Evolutionary conservation across 257 asterid genomes (phyloP).

Genomic region (Eucommia ulmoides): DNA sequence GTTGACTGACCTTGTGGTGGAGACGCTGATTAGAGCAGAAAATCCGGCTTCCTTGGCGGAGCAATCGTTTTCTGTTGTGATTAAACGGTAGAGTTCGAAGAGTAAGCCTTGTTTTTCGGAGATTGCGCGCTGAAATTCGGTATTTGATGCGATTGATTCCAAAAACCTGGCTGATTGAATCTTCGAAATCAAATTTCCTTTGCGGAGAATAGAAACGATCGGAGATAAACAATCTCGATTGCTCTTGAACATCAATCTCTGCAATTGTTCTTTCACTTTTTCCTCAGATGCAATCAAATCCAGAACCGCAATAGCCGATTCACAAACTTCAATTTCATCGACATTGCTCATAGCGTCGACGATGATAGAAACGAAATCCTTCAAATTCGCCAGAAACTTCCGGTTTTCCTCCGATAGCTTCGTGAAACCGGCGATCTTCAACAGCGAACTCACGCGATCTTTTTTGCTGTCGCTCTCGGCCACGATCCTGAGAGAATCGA

Average conservation of each 20-base stretch:
- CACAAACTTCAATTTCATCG: constrained; percentile 32
- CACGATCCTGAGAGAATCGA: constrained; percentile 15
- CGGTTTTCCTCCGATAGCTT: constrained; percentile 42
- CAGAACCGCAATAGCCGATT: constrained; percentile 37
- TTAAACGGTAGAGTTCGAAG: constrained; percentile 31
- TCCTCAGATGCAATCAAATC: constrained; percentile 32
- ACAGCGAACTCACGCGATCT: constrained; percentile 16
- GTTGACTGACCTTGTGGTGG: constrained; percentile 41
- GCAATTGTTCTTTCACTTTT: constrained; percentile 32
- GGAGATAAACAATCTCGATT: constrained; percentile 25
- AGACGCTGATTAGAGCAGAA: constrained; percentile 39
- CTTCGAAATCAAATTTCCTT: constrained; percentile 47
- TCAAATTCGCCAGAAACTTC: no score
- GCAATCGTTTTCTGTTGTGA: no score
- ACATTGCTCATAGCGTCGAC: constrained; percentile 19
- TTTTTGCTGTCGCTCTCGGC: constrained; percentile 12
- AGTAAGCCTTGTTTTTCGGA: constrained; percentile 37
- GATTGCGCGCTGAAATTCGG: constrained; percentile 47
- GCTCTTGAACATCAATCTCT: constrained; percentile 22
- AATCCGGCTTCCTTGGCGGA: constrained; percentile 39
- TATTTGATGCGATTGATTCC: constrained; percentile 33
- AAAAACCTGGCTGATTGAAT: constrained; percentile 44
- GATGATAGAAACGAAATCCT: no score
- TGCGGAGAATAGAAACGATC: constrained; percentile 22
- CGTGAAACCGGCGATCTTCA: constrained; percentile 29